These are phyloP conservation scores for Nepenthes gracilis DNA, from an alignment of 148 eudicot genomes.

Conservation along the genomic window DNA sequence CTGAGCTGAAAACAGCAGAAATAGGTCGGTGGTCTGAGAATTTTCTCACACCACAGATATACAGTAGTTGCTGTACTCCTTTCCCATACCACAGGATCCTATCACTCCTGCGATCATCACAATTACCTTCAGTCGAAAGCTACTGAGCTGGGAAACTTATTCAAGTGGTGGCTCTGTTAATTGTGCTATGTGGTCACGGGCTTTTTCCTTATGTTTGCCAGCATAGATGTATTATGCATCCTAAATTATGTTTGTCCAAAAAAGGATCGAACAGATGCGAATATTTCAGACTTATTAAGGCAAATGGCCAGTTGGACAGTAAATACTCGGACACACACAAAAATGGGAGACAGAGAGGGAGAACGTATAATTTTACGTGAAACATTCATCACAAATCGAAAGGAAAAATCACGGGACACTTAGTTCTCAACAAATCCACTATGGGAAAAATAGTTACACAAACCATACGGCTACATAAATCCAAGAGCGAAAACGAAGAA, in stretches of 20 bases:
- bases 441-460: too few relatives aligned
- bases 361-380: too few relatives aligned
- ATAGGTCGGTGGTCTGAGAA: constrained; percentile 97
- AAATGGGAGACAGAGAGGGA: too few relatives aligned
- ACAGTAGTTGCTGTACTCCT: constrained; percentile 67
- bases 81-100: constrained; percentile 83
- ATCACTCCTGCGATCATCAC: constrained; percentile 65
- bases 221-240: background rate
- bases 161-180: background rate
- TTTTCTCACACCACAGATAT: constrained; percentile 68
- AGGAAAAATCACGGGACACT: too few relatives aligned
- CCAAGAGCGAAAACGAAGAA: too few relatives aligned
- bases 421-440: too few relatives aligned
- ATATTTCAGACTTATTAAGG: too few relatives aligned
- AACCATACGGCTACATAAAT: too few relatives aligned
- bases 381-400: too few relatives aligned
- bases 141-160: background rate
- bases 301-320: too few relatives aligned
- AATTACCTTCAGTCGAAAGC: constrained; percentile 2
- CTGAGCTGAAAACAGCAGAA: constrained; percentile 61
- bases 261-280: background rate
- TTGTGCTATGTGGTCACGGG: background rate
- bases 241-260: background rate
- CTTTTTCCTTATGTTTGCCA: background rate
- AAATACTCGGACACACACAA: too few relatives aligned